Evolutionary conservation across 345 rosid species (phyloP), one percentile per base, ranked within the genome.

Genomic region (Microthlaspi erraticum): DNA sequence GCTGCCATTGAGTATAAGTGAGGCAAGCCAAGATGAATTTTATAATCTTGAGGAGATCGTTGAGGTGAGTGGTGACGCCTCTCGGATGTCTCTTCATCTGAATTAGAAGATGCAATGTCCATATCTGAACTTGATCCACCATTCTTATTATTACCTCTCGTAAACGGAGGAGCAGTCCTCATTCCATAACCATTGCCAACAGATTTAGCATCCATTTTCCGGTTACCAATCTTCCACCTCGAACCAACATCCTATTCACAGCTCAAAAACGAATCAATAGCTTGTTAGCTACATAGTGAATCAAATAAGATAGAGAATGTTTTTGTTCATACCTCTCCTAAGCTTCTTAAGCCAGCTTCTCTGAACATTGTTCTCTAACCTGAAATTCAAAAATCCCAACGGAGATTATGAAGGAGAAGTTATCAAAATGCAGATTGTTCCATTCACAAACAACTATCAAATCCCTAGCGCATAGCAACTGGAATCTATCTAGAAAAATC

Each of bases 81-180:
- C 18, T 81, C 75, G 74, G 60, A 74, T 16, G 66, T 73, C 45
- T 81, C 87, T 59, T 93, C 96, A 50, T 87, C 93, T 0, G 91
- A 87, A 68, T 85, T 86, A 29, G 89, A 78, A 29, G 89, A 78
- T 11, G 81, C 48, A 73, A 71, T 80, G 58, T 86, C 89, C 84
- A 82, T 87, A 58, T 90, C 93, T 14, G 98, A 88, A 50, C 74
- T 87, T 3, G 86, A 81, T 14, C 79, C 77, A 74, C 78, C 78
- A 66, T 65, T 73, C 50, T 74, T 78, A 45, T 75, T 67, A 59
- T 59, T 68, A 20, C 63, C 81, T 64, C 82, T 66, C n/a, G 79
- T 69, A 43, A 70, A 66, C 0, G 89, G 61, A 9, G 90, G 83
- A 2, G 81, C 79, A 78, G 52, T 82, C 11, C 81, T 36, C 72